Conservation (phyloP, 2,329 filamentous ascomycete species). For the Moelleriella libera region DNA sequence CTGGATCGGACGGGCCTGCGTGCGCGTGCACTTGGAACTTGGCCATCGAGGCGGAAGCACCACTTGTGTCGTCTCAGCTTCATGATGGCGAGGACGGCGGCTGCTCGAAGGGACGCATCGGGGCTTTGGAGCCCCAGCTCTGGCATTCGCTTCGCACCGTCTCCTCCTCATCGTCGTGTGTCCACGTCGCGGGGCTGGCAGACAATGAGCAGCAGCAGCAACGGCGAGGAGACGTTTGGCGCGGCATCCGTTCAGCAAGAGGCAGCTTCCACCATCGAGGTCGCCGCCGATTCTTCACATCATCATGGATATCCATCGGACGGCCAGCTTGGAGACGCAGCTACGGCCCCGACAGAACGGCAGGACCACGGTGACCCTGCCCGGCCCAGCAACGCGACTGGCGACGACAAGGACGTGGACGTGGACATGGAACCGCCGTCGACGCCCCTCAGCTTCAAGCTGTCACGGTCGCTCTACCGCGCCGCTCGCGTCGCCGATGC, state of each 20-base stretch:
- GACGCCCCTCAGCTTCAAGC: constrained; percentile 15
- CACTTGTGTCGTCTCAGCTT: background rate
- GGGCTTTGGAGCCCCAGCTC: constrained; percentile 15
- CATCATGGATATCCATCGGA: too few relatives aligned
- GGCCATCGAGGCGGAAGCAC: background rate
- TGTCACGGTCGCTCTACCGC: constrained; percentile 15
- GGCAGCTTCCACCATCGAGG: too few relatives aligned
- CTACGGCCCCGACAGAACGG: too few relatives aligned
- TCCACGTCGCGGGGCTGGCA: background rate
- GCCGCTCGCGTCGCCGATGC: constrained; percentile 29
- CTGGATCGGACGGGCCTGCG: constrained; percentile 5
- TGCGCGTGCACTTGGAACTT: background rate
- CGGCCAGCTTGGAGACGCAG: too few relatives aligned
- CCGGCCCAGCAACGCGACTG: too few relatives aligned
- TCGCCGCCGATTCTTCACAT: too few relatives aligned
- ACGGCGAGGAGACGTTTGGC: too few relatives aligned
- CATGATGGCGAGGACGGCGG: background rate
- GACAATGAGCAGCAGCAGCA: background rate
- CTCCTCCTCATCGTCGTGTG: background rate
- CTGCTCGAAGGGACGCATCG: background rate
- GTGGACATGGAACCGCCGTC: constrained; percentile 8
- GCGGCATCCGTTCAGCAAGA: too few relatives aligned
- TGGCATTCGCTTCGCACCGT: constrained; percentile 15
- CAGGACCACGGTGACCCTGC: too few relatives aligned
- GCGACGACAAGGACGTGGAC: background rate